Base-by-base conservation (phyloP, 2,329 filamentous ascomycete genomes). In the Rugonectria rugulosa region DNA sequence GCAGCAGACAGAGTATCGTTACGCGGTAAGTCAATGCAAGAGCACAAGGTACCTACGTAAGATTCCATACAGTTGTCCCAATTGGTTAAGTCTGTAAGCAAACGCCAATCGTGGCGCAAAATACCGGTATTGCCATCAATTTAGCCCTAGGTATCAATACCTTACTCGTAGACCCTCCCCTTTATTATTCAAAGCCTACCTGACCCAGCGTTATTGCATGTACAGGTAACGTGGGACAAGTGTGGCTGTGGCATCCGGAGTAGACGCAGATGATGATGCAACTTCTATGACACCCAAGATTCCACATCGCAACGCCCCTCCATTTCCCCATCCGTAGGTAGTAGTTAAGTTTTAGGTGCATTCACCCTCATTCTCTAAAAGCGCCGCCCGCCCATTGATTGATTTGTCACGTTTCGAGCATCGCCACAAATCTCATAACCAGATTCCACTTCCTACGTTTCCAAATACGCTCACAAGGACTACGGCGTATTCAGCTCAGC, bases 181-280 rank as follows among this genome's bases (percentile, higher is more conserved):
- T n/a, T n/a, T n/a, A n/a, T n/a, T n/a, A n/a, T n/a, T n/a, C n/a
- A n/a, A n/a, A n/a, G 46, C 50, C 32, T 41, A 34, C 46, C 49
- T 20, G 19, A 45, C 24, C 4, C 21, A 34, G 34, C 48, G 15
- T 42, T n/a, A 23, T 15, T 36, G n/a, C n/a, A n/a, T n/a, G n/a
- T n/a, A n/a, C n/a, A n/a, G n/a, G n/a, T n/a, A n/a, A n/a, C n/a
- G n/a, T n/a, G n/a, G n/a, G n/a, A n/a, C 37, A 9, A 40, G 14
- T 44, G 62, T 61, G 56, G 56, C 55, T 50, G 59, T 53, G 57
- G 38, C 57, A 51, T 27, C 29, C 54, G 9, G 8, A n/a, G n/a
- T 43, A 43, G 38, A 49, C 38, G 43, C 15, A 66, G 29, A 59
- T 63, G 59, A 67, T 67, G 64, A 67, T 67, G 62, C 61, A 67